Base-by-base conservation (phyloP, 257 asterid species). In the Cinchona pubescens region DNA sequence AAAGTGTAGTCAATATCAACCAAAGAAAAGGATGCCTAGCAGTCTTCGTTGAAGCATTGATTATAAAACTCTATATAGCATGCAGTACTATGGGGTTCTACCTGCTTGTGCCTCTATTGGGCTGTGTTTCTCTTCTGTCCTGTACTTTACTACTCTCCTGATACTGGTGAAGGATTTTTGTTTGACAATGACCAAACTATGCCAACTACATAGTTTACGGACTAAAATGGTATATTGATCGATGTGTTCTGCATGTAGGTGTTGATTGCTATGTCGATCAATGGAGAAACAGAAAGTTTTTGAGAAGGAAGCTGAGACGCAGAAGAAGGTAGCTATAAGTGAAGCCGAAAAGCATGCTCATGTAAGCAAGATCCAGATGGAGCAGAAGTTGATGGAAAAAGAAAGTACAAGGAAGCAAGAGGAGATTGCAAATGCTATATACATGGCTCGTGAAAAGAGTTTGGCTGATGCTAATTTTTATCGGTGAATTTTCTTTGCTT, bases 281-380 rank as follows among this genome's bases (percentile, higher is more conserved):
- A n/a, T 90, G 56, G 99, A 95, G 90, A 92, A 69, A 74, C 99
- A 95, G 82, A 87, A 84, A 85, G 99, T 95, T 81, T 43, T 96
- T 34, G 98, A 95, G 89, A 95, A 95, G 87, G 99, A 92, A 88
- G 99, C 99, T 42, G 99, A 95, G 85, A 95, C 98, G 0, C 87
- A 86, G 79, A 90, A 91, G 82, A 95, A 92, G 82, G 91, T 95
- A 64, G 99, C 99, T 45, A 83, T 95, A 56, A 92, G 96, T 79
- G 99, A 95, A 86, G 99, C 99, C 25, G 96, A 95, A 82, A 91
- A 91, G 74, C 3, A 88, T 75, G 92, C 99, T 80, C 96, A 92
- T 65, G 93, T 95, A 46, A 95, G 99, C 85, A 88, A 79, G 88
- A 95, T 95, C 71, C 96, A 88, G 78, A 95, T 92, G 99, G 98